Base-by-base conservation (phyloP, 1,284 basidiomycete species). In the Irpex sp. region DNA sequence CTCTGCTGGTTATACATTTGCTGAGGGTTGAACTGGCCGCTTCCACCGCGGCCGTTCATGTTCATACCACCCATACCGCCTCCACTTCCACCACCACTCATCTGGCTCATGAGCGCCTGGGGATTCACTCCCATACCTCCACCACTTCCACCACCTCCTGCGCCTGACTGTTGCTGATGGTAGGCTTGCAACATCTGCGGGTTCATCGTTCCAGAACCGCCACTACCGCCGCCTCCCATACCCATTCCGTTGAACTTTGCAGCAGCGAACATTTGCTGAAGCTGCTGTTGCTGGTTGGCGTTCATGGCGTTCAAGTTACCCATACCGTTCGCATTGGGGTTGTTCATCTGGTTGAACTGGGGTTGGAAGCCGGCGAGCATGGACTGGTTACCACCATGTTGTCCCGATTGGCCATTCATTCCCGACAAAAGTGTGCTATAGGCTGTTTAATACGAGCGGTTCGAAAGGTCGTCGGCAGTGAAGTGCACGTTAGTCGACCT, bases 281-380 rank as follows among this genome's bases (percentile, higher is more conserved):
- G 58, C 60, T 65, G 66, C 59, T 67, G 63, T 51, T 64, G 63
- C 51, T 61, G 60, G 11, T 56, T 61, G 40, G 63, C 21, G 56
- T 57, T 64, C 59, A 64, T 64, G 58, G 40, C 47, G 54, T 21
- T 36, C 62, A 63, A 59, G 60, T 47, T 34, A 54, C 52, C 58
- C 59, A 61, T 58, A 51, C 19, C 31, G 21, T 56, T 64, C 40
- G 54, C 51, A 56, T n/a, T 54, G 17, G n/a, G 40, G 57, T 49
- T 61, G 58, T 21, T 62, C 57, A n/a, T 67, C 64, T 21, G 61
- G 62, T 55, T 67, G 66, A 17, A 56, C 55, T 65, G 66, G 34
- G 51, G 58, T 59, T 65, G 72, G 44, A 73, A 74, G 48, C 74
- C 70, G 49, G 75, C 74, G 62, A 77, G 73, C 72, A 78, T 77